Base-by-base conservation (phyloP, 192 early-diverging fungal species). In the Gryganskiella cystojenkinii region DNA sequence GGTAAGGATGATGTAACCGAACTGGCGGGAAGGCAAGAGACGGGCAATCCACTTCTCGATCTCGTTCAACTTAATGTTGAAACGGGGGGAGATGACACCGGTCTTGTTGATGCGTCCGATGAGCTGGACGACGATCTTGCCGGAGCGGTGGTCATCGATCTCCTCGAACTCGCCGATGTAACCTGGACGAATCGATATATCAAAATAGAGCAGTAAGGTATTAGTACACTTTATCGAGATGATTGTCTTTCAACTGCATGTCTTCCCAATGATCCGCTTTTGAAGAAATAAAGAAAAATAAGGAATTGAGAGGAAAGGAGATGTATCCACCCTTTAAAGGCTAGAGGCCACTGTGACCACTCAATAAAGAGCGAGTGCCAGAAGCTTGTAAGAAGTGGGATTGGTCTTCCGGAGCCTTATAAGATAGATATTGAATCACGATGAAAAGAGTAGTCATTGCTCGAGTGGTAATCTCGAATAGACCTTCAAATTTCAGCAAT, bases 161-260 rank as follows among this genome's bases (percentile, higher is more conserved):
- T 94, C 94, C 86, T 99, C 98, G 81, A 99, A 98, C 86, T 98
- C 98, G 79, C 96, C 96, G 88, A 99, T 97, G 90, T 99, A 99
- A 70, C 95, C 93, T 95, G 61, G 42, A 45, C 14, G 5, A 52
- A 22, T 17, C 1, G 50, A 15, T 10, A 52, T 1, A 24, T 1
- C 15, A 52, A 2, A 52, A 3, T 20, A 20, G 1, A 52, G 24
- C 10, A 52, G 24, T 25, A 52, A 0, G 1, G 50, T 52, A 19
- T 45, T 19, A 45, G 44, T 11, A 53, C 35, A 24, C 27, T 20
- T 45, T 19, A 19, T 50, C 5, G 27, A 69, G 33, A 34, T 1
- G 33, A 24, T 58, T n/a, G n/a, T n/a, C n/a, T n/a, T n/a, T n/a
- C n/a, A n/a, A n/a, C n/a, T n/a, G n/a, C n/a, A n/a, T n/a, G n/a